Percentiles rank a stretch among this genome's conserved stretches.
Conservation (phyloP, 352 stramenopile genomes). For the Aphanomyces invadans region DNA sequence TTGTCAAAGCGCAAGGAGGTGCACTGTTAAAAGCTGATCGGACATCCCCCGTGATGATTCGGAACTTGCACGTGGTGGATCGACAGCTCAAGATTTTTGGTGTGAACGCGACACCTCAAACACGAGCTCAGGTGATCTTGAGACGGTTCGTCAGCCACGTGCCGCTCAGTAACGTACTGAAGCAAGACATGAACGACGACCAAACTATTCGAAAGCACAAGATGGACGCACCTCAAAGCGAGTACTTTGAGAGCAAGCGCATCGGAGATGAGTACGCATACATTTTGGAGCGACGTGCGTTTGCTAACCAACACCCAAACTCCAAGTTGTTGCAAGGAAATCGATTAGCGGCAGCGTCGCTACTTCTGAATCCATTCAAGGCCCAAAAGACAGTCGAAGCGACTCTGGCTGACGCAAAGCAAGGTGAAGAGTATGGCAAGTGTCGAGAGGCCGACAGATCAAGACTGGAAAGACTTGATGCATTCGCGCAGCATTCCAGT, state of each 20-base stretch:
- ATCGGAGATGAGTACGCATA: slow-evolving; percentile 70
- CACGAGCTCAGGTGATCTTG: slow-evolving; percentile 5
- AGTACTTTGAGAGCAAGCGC: slow-evolving; percentile 49
- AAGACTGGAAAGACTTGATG: not conserved
- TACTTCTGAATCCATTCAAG: slow-evolving; percentile 48
- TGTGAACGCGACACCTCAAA: slow-evolving; percentile 4
- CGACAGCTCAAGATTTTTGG: not conserved
- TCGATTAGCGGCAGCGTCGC: slow-evolving; percentile 37
- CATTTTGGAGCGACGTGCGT: slow-evolving; percentile 48
- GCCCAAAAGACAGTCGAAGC: slow-evolving; percentile 28
- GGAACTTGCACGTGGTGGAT: not conserved
- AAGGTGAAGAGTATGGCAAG: slow-evolving; percentile 1
- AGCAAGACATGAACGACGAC: not conserved
- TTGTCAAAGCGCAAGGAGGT: not conserved
- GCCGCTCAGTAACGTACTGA: not conserved
- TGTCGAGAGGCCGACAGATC: not conserved
- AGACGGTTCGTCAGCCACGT: not conserved
- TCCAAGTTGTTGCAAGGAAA: slow-evolving; percentile 31
- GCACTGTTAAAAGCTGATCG: not conserved
- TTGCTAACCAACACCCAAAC: slow-evolving; percentile 25
- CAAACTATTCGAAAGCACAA: not conserved
- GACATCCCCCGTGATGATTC: not conserved
- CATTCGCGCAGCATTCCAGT: too few relatives aligned
- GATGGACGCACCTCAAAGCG: not conserved
- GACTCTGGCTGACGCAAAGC: not conserved